These are phyloP conservation scores for Biscogniauxia marginata DNA, from an alignment of 2,329 filamentous ascomycete genomes.

Conservation along the genomic window DNA sequence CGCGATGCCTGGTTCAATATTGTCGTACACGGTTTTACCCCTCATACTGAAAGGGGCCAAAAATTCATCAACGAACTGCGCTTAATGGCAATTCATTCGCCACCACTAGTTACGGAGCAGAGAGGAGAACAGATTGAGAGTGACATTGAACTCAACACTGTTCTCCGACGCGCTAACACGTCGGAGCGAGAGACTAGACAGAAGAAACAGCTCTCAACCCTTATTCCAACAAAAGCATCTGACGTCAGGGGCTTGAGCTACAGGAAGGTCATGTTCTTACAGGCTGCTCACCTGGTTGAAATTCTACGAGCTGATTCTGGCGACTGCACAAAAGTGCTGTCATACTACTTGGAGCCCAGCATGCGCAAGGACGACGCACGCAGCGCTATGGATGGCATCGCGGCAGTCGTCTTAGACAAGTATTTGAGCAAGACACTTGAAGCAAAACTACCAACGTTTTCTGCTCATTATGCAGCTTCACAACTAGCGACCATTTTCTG, in stretches of 20 bases:
- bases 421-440: slow-evolving; percentile 76
- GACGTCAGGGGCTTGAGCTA: slow-evolving; percentile 85
- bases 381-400: slow-evolving; percentile 63
- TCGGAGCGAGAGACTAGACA: slow-evolving; percentile 75
- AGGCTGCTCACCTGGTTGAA: slow-evolving; percentile 86
- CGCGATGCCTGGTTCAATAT: slow-evolving; percentile 99
- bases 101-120: slow-evolving; percentile 83
- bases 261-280: slow-evolving; percentile 87
- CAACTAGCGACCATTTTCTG: slow-evolving; percentile 85
- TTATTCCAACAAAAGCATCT: slow-evolving; percentile 72
- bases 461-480: slow-evolving; percentile 85
- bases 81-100: slow-evolving; percentile 81
- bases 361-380: slow-evolving; percentile 65
- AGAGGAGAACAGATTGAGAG: slow-evolving; percentile 89
- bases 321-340: slow-evolving; percentile 84
- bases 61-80: slow-evolving; percentile 75
- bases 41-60: slow-evolving; percentile 70
- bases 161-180: slow-evolving; percentile 82
- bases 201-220: slow-evolving; percentile 71
- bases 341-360: slow-evolving; percentile 93
- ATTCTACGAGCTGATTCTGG: slow-evolving; percentile 82
- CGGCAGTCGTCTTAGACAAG: slow-evolving; percentile 68
- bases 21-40: slow-evolving; percentile 85
- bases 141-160: slow-evolving; percentile 94
- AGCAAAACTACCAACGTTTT: slow-evolving; percentile 73